Percentiles rank a stretch among this genome's conserved stretches.
phyloP scores from a whole-genome alignment of 2,329 filamentous ascomycete genomes.

The Alternaria tenuissima region DNA sequence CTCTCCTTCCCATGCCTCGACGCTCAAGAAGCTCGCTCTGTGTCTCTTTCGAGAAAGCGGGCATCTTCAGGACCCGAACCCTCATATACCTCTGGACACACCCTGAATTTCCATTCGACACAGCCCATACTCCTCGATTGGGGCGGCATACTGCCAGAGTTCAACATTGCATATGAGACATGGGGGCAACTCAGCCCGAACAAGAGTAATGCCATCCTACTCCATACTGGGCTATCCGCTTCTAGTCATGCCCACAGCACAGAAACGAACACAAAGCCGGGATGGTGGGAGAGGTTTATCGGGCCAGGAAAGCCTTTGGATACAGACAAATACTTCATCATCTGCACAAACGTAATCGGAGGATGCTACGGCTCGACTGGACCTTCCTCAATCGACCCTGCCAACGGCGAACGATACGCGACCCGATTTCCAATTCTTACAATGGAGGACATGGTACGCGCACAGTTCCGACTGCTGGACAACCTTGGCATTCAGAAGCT shows the following conservation, averaged over 20 bases:
- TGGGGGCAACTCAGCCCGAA: constrained; percentile 85
- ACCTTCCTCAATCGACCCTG: constrained; percentile 85
- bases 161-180: constrained; percentile 90
- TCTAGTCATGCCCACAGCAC: constrained; percentile 97
- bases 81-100: constrained; percentile 90
- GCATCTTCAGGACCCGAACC: constrained; percentile 83
- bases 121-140: constrained; percentile 87
- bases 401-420: constrained; percentile 86
- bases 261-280: constrained; percentile 81
- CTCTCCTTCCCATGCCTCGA: constrained; percentile 54
- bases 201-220: constrained; percentile 85
- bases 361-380: constrained; percentile 97
- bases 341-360: constrained; percentile 96
- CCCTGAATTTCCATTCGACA: constrained; percentile 76
- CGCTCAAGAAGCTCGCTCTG: constrained; percentile 61
- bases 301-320: constrained; percentile 85
- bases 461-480: constrained; percentile 90
- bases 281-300: constrained; percentile 99
- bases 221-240: constrained; percentile 95
- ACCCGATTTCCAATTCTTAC: constrained; percentile 96
- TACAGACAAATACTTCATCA: constrained; percentile 89
- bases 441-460: constrained; percentile 96
- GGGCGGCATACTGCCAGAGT: constrained; percentile 89
- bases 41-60: constrained; percentile 75
- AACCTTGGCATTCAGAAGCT: constrained; percentile 77